Evolutionary conservation across 2,329 filamentous ascomycete genomes (phyloP).

Genomic region (Paramyrothecium sp.): DNA sequence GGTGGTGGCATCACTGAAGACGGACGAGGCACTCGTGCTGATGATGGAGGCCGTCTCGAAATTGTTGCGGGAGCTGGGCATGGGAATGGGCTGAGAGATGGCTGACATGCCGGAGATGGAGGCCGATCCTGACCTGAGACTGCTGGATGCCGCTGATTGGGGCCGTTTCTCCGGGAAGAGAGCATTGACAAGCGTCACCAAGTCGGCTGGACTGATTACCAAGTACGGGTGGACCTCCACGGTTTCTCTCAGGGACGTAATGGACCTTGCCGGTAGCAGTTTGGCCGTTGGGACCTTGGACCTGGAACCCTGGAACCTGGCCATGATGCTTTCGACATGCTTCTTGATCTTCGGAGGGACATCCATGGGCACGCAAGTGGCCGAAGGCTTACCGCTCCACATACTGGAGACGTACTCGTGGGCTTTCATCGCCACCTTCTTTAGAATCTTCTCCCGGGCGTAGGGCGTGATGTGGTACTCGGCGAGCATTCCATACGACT

Average conservation of each 20-base stretch:
- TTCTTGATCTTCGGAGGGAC: conserved; percentile 61
- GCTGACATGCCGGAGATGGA: conserved; percentile 67
- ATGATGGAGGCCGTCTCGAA: conserved; percentile 69
- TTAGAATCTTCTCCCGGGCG: conserved; percentile 77
- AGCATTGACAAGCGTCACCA: conserved; percentile 77
- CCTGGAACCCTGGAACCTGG: conserved; percentile 57
- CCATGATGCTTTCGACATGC: conserved; percentile 71
- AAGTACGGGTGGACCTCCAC: conserved; percentile 77
- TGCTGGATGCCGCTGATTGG: conserved; percentile 60
- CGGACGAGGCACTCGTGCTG: conserved; percentile 71
- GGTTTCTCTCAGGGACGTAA: conserved; percentile 73
- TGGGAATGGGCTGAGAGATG: conserved; percentile 67
- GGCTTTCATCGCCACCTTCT: conserved; percentile 77
- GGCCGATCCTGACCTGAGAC: conserved; percentile 63
- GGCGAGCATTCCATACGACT: conserved; percentile 75
- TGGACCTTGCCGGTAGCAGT: conserved; percentile 68
- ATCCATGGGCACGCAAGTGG: conserved; percentile 43
- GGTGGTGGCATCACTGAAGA: conserved; percentile 67
- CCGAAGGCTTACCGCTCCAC: conserved; percentile 65
- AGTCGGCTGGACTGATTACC: conserved; percentile 75
- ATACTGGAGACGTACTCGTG: conserved; percentile 79
- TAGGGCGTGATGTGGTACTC: conserved; percentile 93
- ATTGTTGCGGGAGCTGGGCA: conserved; percentile 52
- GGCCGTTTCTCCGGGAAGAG: conserved; percentile 76
- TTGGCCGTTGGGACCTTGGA: conserved; percentile 51